Conservation (phyloP, 345 rosid genomes). For the Salix caprea region DNA sequence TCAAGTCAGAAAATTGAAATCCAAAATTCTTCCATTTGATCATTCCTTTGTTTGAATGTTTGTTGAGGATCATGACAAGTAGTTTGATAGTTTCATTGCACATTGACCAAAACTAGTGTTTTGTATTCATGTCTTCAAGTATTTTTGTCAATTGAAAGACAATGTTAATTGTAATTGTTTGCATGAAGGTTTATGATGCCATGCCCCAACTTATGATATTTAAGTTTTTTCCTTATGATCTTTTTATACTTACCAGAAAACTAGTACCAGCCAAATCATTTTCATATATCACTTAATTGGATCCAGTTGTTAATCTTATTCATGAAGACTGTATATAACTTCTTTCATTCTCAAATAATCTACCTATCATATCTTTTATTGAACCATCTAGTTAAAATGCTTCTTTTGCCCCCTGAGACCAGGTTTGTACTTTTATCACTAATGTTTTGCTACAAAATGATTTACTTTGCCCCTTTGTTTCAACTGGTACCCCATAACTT, state of each 20-base stretch:
- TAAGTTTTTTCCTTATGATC: background rate
- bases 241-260: background rate
- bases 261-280: background rate
- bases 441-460: background rate
- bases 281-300: background rate
- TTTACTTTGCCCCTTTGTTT: background rate
- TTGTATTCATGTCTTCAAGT: background rate
- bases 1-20: background rate
- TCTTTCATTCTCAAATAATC: background rate
- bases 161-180: background rate
- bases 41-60: background rate
- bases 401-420: background rate
- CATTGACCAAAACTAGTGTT: background rate
- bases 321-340: background rate
- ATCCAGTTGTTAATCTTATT: background rate
- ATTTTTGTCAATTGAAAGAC: background rate
- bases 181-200: background rate
- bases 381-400: background rate
- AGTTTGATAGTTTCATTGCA: background rate
- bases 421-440: background rate
- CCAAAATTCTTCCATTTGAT: background rate
- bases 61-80: background rate
- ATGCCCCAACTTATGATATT: background rate
- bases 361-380: background rate
- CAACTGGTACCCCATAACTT: background rate